phyloP scores from a whole-genome alignment of 192 early-diverging fungal genomes.

The Coemansia sp. region DNA sequence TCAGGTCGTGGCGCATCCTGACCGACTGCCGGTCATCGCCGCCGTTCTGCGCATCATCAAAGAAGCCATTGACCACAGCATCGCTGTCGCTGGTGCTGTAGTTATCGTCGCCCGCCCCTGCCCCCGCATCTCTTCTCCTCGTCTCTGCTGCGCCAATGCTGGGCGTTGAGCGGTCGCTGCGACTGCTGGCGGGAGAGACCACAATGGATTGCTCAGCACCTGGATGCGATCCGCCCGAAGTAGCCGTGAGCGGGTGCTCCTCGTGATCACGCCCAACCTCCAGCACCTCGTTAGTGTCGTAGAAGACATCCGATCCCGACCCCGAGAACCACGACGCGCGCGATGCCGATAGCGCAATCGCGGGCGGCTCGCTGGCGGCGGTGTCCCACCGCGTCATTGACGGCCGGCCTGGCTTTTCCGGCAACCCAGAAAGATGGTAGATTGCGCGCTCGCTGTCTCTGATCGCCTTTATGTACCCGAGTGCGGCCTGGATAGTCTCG shows the following conservation, averaged over 20 bases:
- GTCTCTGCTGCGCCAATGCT: not conserved
- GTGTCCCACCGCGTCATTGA: conserved; percentile 16
- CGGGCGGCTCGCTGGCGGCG: conserved; percentile 15
- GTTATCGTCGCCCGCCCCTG: not conserved
- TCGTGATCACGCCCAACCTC: conserved; percentile 34
- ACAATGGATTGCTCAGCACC: not conserved
- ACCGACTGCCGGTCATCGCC: conserved; percentile 14
- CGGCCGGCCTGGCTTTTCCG: not conserved
- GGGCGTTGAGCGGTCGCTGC: conserved; percentile 5
- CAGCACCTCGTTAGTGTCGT: conserved; percentile 54
- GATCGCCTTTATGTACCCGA: conserved; percentile 19
- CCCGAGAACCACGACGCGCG: conserved; percentile 41
- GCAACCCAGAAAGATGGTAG: conserved; percentile 1
- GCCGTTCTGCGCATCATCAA: conserved; percentile 7
- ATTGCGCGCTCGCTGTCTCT: conserved; percentile 25
- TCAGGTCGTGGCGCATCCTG: conserved; percentile 49
- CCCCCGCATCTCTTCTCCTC: not conserved
- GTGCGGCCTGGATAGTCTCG: conserved; percentile 8
- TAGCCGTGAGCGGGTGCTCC: conserved; percentile 6
- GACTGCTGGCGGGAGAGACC: not conserved
- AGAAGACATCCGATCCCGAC: conserved; percentile 48
- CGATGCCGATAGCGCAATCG: conserved; percentile 28
- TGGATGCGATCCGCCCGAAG: not conserved
- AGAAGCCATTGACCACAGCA: conserved; percentile 16
- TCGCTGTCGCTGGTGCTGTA: conserved; percentile 19